phyloP scores from a whole-genome alignment of 179 eudicot species.

The Beta macrorhiza region DNA sequence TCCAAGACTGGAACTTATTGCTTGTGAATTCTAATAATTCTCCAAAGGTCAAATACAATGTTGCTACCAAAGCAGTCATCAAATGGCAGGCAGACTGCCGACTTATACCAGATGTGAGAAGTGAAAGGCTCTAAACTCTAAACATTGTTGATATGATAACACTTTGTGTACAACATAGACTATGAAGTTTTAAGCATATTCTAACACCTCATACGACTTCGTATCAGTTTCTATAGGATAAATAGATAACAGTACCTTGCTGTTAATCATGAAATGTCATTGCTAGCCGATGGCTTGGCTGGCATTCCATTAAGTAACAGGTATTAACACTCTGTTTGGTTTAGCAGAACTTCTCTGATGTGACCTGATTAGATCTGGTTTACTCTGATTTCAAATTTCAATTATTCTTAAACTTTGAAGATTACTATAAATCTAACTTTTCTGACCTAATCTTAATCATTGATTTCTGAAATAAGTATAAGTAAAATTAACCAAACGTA shows the following conservation, averaged over 20 bases:
- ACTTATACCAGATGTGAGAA: not conserved
- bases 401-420: not conserved
- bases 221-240: not conserved
- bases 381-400: not conserved
- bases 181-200: not conserved
- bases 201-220: not conserved
- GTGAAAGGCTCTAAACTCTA: not conserved
- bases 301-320: not conserved
- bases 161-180: not conserved
- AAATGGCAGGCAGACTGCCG: not conserved
- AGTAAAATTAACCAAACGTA: not conserved
- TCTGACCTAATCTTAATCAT: not conserved
- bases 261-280: not conserved
- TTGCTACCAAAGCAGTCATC: not conserved
- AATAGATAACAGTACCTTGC: not conserved
- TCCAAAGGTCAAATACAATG: not conserved
- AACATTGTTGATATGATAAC: not conserved
- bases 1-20: not conserved
- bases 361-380: not conserved
- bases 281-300: not conserved
- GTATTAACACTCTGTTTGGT: not conserved
- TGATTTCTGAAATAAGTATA: not conserved
- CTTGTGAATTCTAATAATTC: not conserved
- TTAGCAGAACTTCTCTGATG: not conserved
- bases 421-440: not conserved